Evolutionary conservation across 768 basidiomycete species (phyloP), one percentile per base, ranked within the genome.

Genomic region (Lentinula edodes): DNA sequence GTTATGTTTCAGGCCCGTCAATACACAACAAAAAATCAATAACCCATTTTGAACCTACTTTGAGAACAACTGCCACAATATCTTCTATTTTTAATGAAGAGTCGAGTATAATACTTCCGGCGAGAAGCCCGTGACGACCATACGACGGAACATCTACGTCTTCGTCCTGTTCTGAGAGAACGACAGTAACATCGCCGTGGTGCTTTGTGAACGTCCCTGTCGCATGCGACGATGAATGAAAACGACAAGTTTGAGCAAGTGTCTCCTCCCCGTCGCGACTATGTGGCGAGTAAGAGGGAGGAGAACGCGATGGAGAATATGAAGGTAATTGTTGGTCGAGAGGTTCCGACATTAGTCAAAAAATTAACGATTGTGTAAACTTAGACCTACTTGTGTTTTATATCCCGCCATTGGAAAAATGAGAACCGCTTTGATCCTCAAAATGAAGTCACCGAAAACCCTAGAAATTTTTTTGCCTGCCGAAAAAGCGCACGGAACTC

Each of bases 171-270:
- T 60, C 59, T 6, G 48, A 32, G 16, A 60, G 51, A 28, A 43
- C 23, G 7, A 60, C 39, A 16, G 50, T 52, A 20, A 60, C 41
- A 12, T 60, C 48, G 15, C 59, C 59, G 28, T 6, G 13, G 10
- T 51, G 48, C 32, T 52, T 60, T 13, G 59, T 60, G n/a, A 60
- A 52, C 10, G 59, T 60, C 5, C 59, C 59, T 39, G 59, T 60
- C 18, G 51, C 9, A 48, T 58, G 43, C 18, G 45, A 58, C 12
- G 34, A 18, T 5, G 58, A 51, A 50, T 58, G 34, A 8, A 58
- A 46, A 58, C 43, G 58, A 39, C 20, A 18, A 8, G 45, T 58
- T 36, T 48, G 58, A 58, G 58, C 42, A 16, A 58, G 58, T 12
- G 58, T 58, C 50, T 46, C 34, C 34, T 58, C 58, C 9, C 58